A percentile compares a stretch with the other conserved stretches of the same genome.
Evolutionary conservation across 2,329 filamentous ascomycete species (phyloP).

Genomic region (Beauveria asiatica): DNA sequence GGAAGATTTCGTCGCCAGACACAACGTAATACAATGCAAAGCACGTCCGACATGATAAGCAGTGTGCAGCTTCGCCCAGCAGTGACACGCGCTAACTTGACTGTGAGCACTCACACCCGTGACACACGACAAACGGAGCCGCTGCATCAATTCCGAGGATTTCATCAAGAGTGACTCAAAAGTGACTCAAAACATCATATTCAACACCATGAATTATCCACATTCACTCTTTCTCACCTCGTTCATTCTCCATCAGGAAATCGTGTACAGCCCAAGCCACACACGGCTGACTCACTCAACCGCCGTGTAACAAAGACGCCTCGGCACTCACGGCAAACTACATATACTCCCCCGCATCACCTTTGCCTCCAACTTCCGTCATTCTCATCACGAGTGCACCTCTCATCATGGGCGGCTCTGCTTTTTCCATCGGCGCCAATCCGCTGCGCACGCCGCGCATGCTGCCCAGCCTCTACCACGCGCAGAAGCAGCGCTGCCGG

Average conservation of each 20-base stretch:
- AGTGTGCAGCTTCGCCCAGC: background rate
- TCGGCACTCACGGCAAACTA: background rate
- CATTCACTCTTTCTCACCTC: background rate
- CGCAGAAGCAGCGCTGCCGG: constrained; percentile 38
- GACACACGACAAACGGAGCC: background rate
- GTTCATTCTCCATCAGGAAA: background rate
- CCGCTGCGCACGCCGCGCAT: constrained; percentile 58
- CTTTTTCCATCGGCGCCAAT: constrained; percentile 40
- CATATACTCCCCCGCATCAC: background rate
- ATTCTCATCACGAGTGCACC: background rate
- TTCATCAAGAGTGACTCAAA: background rate
- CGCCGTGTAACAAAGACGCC: background rate
- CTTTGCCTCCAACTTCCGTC: background rate
- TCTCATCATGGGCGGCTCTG: constrained; percentile 54
- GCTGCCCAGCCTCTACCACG: constrained; percentile 45
- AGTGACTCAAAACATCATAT: background rate
- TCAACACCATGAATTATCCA: background rate
- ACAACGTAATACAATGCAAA: background rate
- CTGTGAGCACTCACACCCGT: background rate
- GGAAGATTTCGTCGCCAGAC: background rate
- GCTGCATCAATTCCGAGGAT: background rate
- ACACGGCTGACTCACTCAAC: background rate
- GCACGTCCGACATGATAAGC: no score
- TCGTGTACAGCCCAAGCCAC: background rate
- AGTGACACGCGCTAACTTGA: background rate